These are phyloP conservation scores for Fragaria iinumae DNA, from an alignment of 306 rosid genomes.

Conservation along the genomic window DNA sequence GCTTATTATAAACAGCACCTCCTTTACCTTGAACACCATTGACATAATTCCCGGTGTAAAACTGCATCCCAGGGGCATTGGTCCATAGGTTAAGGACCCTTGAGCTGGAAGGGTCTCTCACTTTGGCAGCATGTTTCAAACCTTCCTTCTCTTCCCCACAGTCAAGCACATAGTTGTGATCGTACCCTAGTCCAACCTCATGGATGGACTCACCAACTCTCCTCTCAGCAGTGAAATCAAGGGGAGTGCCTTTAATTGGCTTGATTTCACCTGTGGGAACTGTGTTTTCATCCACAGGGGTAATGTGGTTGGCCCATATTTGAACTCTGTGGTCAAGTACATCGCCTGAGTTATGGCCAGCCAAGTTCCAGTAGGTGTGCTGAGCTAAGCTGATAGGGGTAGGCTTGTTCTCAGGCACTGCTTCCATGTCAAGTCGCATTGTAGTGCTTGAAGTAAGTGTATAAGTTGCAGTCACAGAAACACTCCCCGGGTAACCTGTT, in stretches of 20 bases:
- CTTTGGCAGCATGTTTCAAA: conserved; percentile 75
- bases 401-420: conserved; percentile 73
- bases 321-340: conserved; percentile 72
- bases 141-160: conserved; percentile 63
- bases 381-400: conserved; percentile 84
- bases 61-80: conserved; percentile 83
- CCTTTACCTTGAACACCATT: conserved; percentile 62
- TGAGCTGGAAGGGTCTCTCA: conserved; percentile 76
- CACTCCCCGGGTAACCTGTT: conserved; percentile 79
- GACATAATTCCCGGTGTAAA: conserved; percentile 89
- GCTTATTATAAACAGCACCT: conserved; percentile 73
- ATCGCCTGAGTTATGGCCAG: conserved; percentile 76
- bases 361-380: conserved; percentile 91
- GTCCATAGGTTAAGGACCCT: conserved; percentile 89
- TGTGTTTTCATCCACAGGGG: conserved; percentile 65
- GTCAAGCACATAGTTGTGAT: conserved; percentile 83
- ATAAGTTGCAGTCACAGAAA: conserved; percentile 73
- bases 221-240: conserved; percentile 72
- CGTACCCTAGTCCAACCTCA: conserved; percentile 81
- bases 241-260: conserved; percentile 74
- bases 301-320: conserved; percentile 63
- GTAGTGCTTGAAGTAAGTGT: conserved; percentile 70
- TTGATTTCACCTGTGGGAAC: conserved; percentile 80
- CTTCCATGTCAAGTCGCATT: conserved; percentile 93
- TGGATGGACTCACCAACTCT: conserved; percentile 63